Conservation (phyloP, 1,284 basidiomycete species). For the Coniferiporia weirii region DNA sequence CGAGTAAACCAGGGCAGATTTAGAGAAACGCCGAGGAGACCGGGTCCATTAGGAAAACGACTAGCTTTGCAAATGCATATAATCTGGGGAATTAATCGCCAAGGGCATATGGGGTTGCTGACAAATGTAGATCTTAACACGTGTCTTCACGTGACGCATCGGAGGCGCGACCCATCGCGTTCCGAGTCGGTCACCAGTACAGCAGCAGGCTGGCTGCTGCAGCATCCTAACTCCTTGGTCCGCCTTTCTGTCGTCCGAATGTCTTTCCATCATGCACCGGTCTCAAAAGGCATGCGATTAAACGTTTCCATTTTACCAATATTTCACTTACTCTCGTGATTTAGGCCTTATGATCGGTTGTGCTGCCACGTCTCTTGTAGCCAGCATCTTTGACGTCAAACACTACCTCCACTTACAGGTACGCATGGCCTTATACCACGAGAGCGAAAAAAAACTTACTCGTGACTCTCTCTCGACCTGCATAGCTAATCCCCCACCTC, state of each 20-base stretch:
- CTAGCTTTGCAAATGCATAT: no score
- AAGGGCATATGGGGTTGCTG: no score
- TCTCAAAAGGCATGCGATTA: slow-evolving; percentile 62
- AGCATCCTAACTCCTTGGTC: no score
- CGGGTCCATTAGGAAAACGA: no score
- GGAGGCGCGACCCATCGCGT: no score
- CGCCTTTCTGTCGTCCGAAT: slow-evolving; percentile 31
- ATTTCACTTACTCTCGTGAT: background rate
- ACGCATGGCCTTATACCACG: slow-evolving; percentile 24
- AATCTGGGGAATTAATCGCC: no score
- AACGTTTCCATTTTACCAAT: background rate
- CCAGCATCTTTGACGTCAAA: slow-evolving; percentile 79
- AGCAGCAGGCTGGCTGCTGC: no score
- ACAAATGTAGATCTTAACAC: no score
- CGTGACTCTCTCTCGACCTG: background rate
- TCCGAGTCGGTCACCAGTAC: no score
- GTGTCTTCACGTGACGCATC: no score
- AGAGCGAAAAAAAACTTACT: background rate
- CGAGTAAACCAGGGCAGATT: no score
- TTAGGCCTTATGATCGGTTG: slow-evolving; percentile 72
- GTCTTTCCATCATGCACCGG: slow-evolving; percentile 75
- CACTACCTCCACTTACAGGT: slow-evolving; percentile 84
- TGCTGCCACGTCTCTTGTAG: slow-evolving; percentile 64
- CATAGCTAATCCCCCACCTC: slow-evolving; percentile 63
- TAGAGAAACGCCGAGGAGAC: no score